Percentiles rank a stretch among this genome's conserved stretches.
phyloP scores from a whole-genome alignment of 164 flowering plant genomes.

The Protea cynaroides region DNA sequence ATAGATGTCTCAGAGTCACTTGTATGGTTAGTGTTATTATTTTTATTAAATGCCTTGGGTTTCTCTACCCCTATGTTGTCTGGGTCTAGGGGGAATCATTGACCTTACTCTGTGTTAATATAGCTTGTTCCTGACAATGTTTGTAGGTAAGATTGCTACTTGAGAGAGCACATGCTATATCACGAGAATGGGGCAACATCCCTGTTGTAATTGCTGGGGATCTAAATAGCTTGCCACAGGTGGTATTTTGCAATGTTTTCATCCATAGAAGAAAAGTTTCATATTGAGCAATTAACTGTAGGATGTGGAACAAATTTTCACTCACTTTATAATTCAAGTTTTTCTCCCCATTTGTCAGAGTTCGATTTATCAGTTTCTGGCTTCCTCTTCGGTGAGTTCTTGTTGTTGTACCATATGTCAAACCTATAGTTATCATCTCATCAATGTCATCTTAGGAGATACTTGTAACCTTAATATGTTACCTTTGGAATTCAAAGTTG shows the following conservation, averaged over 20 bases:
- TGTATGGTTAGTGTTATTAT: no score
- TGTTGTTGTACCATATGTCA: background rate
- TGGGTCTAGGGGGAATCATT: no score
- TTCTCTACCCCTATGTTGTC: no score
- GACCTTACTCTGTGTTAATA: background rate
- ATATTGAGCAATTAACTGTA: background rate
- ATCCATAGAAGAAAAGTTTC: background rate
- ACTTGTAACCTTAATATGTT: background rate
- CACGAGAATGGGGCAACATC: slow-evolving; percentile 65
- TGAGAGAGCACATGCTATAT: slow-evolving; percentile 57
- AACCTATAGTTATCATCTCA: background rate
- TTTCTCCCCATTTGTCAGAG: slow-evolving; percentile 47
- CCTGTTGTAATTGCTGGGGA: slow-evolving; percentile 81
- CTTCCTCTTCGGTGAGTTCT: slow-evolving; percentile 66
- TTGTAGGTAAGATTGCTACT: slow-evolving; percentile 59
- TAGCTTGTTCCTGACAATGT: background rate
- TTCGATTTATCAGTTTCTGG: slow-evolving; percentile 68
- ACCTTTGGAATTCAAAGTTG: slow-evolving; percentile 3
- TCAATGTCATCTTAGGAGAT: background rate
- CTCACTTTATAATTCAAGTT: slow-evolving; percentile 5
- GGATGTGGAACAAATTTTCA: background rate
- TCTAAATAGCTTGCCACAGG: slow-evolving; percentile 77
- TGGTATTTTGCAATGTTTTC: slow-evolving; percentile 17
- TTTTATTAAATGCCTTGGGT: no score
- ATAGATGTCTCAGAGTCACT: no score